Percentiles rank a stretch among this genome's conserved stretches.
These are phyloP conservation scores for Quercus cerris DNA, from an alignment of 306 rosid genomes.

Conservation along the genomic window DNA sequence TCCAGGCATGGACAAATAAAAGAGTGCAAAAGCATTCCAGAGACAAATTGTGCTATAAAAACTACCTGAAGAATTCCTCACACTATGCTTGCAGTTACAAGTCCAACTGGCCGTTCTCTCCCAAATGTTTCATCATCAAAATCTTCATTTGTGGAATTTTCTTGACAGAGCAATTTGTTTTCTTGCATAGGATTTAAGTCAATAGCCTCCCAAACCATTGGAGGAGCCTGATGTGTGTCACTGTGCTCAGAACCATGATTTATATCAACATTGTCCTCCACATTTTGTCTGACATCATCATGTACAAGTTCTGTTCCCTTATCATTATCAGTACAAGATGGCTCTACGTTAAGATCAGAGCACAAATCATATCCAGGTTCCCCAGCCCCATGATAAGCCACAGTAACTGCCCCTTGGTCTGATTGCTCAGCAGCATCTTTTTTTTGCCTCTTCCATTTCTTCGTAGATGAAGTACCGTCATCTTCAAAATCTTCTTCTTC, in stretches of 20 bases:
- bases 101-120: slow-evolving; percentile 66
- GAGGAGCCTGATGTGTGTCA: slow-evolving; percentile 40
- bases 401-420: slow-evolving; percentile 78
- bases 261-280: slow-evolving; percentile 46
- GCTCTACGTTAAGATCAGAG: slow-evolving; percentile 88
- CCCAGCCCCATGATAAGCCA: slow-evolving; percentile 59
- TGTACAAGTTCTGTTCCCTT: slow-evolving; percentile 54
- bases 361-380: slow-evolving; percentile 75
- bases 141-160: slow-evolving; percentile 88
- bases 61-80: slow-evolving; percentile 70
- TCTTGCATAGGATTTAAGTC: slow-evolving; percentile 49
- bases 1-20: not conserved
- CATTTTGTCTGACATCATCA: slow-evolving; percentile 47
- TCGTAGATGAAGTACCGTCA: slow-evolving; percentile 98
- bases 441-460: slow-evolving; percentile 99
- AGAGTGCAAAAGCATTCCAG: slow-evolving; percentile 6
- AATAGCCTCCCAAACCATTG: slow-evolving; percentile 66
- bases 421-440: slow-evolving; percentile 78
- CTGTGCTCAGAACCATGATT: slow-evolving; percentile 58
- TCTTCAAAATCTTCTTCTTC: slow-evolving; percentile 99
- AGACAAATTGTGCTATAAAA: slow-evolving; percentile 19
- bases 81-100: slow-evolving; percentile 60
- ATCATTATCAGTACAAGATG: slow-evolving; percentile 60
- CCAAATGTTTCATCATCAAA: slow-evolving; percentile 83
- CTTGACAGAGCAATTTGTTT: slow-evolving; percentile 75